Evolutionary conservation across 441 rosid species (phyloP), one percentile per base, ranked within the genome.

Genomic region (Gossypium armourianum): DNA sequence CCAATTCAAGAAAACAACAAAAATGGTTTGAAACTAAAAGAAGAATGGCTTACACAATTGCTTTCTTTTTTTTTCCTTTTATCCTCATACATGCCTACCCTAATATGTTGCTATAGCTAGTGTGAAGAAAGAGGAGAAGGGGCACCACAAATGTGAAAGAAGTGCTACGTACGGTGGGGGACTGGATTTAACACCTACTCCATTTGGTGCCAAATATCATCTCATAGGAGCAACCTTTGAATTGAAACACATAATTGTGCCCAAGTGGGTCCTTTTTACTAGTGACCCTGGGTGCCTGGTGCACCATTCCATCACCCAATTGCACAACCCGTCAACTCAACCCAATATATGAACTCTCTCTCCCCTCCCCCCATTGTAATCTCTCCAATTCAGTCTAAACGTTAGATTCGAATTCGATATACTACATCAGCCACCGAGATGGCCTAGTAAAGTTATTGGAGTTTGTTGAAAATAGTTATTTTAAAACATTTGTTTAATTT

Each of bases 151-250:
- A 55, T 69, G 62, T 62, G 76, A 59, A 32, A 21, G 29, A 52
- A 58, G 86, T 81, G 83, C 77, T 73, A 16, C 23, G 84, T 79
- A 79, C 82, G 77, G 80, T 68, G 43, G 84, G 80, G 77, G 74
- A 71, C 80, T 75, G 32, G 84, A 81, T 83, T 79, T 69, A 81
- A 81, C 77, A 52, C 24, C 74, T 54, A 1, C 49, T 36, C 54
- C 76, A 50, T 53, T 19, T 55, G 43, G 60, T 29, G 58, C 69
- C 59, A 58, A 69, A 23, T 70, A 60, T 59, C 36, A 63, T 57
- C 50, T 12, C 3, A 19, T 49, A 72, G 62, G 72, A 55, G 4
- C 8, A 62, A 20, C 63, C 57, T 2, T 19, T 58, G 62, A 9
- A 70, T 60, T 10, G 54, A 68, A 54, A 47, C 74, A 75, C 52